Base-by-base conservation (phyloP, 495 filamentous ascomycete genomes). In the Terfezia boudieri region DNA sequence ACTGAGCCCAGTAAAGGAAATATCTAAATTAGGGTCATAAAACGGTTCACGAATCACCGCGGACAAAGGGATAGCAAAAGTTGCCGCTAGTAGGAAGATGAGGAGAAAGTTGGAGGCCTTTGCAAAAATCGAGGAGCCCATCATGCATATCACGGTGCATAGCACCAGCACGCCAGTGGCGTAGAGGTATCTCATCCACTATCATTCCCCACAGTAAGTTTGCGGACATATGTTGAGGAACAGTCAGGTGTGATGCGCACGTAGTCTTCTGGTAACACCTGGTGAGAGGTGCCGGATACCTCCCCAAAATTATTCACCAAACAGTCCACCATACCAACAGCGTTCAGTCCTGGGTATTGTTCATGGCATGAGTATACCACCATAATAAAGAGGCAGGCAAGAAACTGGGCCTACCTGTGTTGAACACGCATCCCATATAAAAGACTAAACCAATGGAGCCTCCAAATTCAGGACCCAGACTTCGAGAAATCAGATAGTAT, bases 361-460 rank as follows among this genome's bases (percentile, higher is more conserved):
- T 32, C 26, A 32, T 32, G 26, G 7, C 7, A 32, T 32, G 26
- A 32, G 26, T 32, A 32, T 5, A 32, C 26, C 26, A 32, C 7
- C 26, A 32, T 32, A 32, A 7, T 32, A 32, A n/a, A 32, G 7
- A 32, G 26, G 26, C 26, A 32, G 26, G 26, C 26, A 32, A 32
- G 26, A 32, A 32, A 32, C 26, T 32, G 26, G 26, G 4, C 26
- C 26, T 32, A 32, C 26, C 26, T 2, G 86, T 89, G 64, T 90
- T 92, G 64, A 93, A 76, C 1, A 84, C 81, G 57, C 81, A 80
- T 14, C 86, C 84, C 14, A 92, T 69, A 63, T 89, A 93, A 64
- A 92, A 89, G 9, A 93, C 79, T n/a, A 92, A 68, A 3, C 86
- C 86, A 52, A 93, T 93, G 5, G 82, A 84, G n/a, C 86, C 86